These are phyloP conservation scores for Barnettozyma botsteinii DNA, from an alignment of 805 yeast genomes.

Conservation along the genomic window DNA sequence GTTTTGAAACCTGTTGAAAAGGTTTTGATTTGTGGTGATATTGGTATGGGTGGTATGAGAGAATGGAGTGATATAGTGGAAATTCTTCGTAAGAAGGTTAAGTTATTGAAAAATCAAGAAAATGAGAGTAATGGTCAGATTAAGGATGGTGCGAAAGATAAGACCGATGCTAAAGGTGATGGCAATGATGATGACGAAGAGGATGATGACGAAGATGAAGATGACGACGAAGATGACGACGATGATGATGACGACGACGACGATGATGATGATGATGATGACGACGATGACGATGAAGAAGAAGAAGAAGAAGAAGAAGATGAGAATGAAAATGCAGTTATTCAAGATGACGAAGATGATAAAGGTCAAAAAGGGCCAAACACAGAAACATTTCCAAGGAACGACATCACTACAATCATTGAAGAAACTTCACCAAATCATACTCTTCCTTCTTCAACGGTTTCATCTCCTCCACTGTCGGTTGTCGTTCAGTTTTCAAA, in stretches of 20 bases:
- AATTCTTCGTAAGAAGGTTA: conserved; percentile 34
- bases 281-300: conserved; percentile 4
- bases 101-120: conserved; percentile 11
- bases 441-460: background rate
- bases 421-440: conserved; percentile 4
- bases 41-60: conserved; percentile 91
- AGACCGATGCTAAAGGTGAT: conserved; percentile 8
- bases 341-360: conserved; percentile 32
- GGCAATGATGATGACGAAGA: conserved; percentile 10
- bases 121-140: conserved; percentile 5
- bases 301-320: conserved; percentile 16
- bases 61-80: conserved; percentile 82
- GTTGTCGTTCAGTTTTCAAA: background rate
- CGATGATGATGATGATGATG: conserved; percentile 9
- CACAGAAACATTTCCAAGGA: conserved; percentile 5
- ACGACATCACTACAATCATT: conserved; percentile 4
- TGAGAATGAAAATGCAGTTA: conserved; percentile 31
- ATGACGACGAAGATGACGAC: background rate
- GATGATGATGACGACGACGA: conserved; percentile 10
- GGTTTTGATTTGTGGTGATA: conserved; percentile 75
- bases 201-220: conserved; percentile 9
- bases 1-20: conserved; percentile 77
- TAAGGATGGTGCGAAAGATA: conserved; percentile 8
- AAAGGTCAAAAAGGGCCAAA: conserved; percentile 29
- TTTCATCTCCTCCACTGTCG: conserved; percentile 1